A percentile compares a stretch with the other conserved stretches of the same genome.
phyloP scores from a whole-genome alignment of 805 yeast genomes.

The Candida odintsovae region DNA sequence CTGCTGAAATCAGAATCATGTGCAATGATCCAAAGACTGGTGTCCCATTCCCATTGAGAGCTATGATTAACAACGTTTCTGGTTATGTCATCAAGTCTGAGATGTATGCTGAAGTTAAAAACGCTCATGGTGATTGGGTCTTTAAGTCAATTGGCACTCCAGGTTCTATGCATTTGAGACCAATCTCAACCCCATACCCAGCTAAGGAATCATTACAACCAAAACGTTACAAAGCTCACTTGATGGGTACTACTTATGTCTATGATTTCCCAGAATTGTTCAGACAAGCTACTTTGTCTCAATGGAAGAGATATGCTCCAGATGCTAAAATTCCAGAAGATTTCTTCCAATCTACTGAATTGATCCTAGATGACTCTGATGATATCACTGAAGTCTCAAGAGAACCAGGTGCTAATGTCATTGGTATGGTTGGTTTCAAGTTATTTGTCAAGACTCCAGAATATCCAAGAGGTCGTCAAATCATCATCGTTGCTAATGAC shows the following conservation, averaged over 20 bases:
- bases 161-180: constrained; percentile 95
- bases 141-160: constrained; percentile 93
- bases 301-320: constrained; percentile 71
- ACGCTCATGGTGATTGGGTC: constrained; percentile 91
- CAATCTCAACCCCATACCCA: constrained; percentile 93
- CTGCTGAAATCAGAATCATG: constrained; percentile 95
- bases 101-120: constrained; percentile 89
- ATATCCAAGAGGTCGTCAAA: constrained; percentile 93
- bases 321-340: constrained; percentile 64
- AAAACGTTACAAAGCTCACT: constrained; percentile 96
- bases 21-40: constrained; percentile 88
- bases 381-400: constrained; percentile 82
- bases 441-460: constrained; percentile 91
- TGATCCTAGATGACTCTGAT: constrained; percentile 75
- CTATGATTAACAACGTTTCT: constrained; percentile 91
- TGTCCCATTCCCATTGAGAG: constrained; percentile 91
- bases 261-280: constrained; percentile 98
- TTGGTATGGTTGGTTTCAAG: constrained; percentile 98
- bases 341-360: constrained; percentile 71
- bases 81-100: constrained; percentile 97
- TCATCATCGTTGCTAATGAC: constrained; percentile 91
- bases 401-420: constrained; percentile 92
- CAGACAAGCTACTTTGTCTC: constrained; percentile 82
- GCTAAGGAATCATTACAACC: constrained; percentile 98
- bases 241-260: constrained; percentile 96